Conservation (phyloP, 805 yeast genomes). For the Ogataea zsoltii region DNA sequence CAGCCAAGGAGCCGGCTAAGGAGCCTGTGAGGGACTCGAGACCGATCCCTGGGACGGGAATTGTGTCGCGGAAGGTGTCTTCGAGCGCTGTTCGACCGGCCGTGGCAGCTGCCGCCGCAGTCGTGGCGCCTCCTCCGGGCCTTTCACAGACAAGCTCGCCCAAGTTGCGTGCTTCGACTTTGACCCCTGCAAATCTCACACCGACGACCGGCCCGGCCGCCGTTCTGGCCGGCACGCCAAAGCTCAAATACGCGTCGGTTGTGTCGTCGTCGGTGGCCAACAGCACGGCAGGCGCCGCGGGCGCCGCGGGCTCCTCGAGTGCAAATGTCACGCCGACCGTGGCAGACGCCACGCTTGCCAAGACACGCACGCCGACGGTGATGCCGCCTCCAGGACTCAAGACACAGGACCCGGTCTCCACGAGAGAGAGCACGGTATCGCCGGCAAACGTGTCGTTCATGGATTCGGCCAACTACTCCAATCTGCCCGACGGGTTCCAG, state of each 20-base stretch:
- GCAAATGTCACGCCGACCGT: not conserved
- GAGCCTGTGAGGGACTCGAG: slow-evolving; percentile 8
- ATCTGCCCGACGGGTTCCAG: slow-evolving; percentile 30
- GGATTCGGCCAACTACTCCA: slow-evolving; percentile 24
- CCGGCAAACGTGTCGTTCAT: slow-evolving; percentile 20
- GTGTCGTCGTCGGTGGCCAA: slow-evolving; percentile 16
- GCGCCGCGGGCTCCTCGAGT: not conserved
- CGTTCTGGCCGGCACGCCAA: slow-evolving; percentile 40
- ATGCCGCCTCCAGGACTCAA: slow-evolving; percentile 3
- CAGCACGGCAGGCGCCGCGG: not conserved
- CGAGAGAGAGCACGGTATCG: slow-evolving; percentile 13
- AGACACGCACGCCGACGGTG: slow-evolving; percentile 1
- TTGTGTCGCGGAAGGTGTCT: slow-evolving; percentile 15
- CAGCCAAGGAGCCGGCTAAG: slow-evolving; percentile 5
- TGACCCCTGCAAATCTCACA: slow-evolving; percentile 16
- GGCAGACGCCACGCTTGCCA: not conserved
- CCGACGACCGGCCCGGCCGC: slow-evolving; percentile 26
- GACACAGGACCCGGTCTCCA: not conserved
- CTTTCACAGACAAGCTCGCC: slow-evolving; percentile 22
- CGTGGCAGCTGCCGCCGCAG: slow-evolving; percentile 14
- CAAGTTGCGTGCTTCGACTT: slow-evolving; percentile 12
- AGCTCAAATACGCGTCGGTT: slow-evolving; percentile 37
- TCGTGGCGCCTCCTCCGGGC: slow-evolving; percentile 11
- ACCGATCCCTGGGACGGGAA: slow-evolving; percentile 18
- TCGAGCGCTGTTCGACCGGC: slow-evolving; percentile 7